These are phyloP conservation scores for Chloromonas sp. DNA, from an alignment of 163 green algal species.

Conservation along the genomic window DNA sequence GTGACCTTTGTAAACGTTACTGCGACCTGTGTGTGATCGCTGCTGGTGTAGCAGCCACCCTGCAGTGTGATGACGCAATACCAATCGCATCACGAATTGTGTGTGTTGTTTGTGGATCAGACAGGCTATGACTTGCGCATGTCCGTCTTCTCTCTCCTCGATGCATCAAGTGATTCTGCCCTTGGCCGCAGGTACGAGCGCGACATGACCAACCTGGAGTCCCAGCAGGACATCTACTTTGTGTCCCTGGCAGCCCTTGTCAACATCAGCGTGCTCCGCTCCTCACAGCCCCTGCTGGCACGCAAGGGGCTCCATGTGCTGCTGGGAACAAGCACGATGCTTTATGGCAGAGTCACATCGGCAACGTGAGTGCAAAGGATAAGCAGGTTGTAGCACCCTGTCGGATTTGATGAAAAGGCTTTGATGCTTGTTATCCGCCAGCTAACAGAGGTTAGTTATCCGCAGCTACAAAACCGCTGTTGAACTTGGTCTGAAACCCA, in stretches of 20 bases:
- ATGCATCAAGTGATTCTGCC: not conserved
- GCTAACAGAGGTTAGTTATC: not conserved
- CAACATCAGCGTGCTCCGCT: conserved; percentile 52
- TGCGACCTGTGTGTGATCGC: no score
- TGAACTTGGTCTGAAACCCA: no score
- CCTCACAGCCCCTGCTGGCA: conserved; percentile 52
- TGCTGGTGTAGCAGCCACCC: no score
- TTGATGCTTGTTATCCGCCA: not conserved
- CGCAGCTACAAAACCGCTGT: no score
- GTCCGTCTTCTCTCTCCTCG: no score
- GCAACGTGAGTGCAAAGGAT: not conserved
- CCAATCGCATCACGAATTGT: no score
- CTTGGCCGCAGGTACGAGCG: conserved; percentile 32
- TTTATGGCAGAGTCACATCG: conserved; percentile 19
- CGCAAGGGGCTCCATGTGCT: conserved; percentile 51
- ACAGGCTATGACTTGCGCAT: no score
- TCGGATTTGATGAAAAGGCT: not conserved
- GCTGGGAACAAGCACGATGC: conserved; percentile 46
- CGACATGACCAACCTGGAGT: conserved; percentile 57
- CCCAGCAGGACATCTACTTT: conserved; percentile 46
- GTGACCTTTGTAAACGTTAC: no score
- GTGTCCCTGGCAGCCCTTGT: conserved; percentile 48
- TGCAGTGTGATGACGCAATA: no score
- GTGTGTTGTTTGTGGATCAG: no score
- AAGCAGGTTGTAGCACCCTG: not conserved